Conservation (phyloP, 345 rosid species). For the Linum lewisii region DNA sequence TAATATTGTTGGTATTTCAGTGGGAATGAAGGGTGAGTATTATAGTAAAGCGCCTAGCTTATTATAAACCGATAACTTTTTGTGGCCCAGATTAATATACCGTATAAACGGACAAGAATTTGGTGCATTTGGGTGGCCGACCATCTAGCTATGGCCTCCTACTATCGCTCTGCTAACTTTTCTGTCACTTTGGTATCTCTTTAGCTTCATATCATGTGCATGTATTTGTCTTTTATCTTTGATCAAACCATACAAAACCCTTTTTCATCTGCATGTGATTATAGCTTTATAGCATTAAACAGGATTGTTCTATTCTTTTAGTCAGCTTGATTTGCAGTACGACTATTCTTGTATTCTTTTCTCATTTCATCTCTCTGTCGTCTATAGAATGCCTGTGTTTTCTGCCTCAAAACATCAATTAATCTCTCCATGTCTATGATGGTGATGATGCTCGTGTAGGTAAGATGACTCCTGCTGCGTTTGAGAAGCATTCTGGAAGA, state of each 20-base stretch:
- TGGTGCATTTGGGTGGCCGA: slow-evolving; percentile 6
- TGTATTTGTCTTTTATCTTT: not conserved
- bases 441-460: slow-evolving; percentile 35
- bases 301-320: not conserved
- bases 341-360: too few relatives aligned
- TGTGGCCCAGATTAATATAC: not conserved
- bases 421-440: slow-evolving; percentile 17
- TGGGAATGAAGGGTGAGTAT: not conserved
- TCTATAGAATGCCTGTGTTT: not conserved
- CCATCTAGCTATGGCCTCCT: slow-evolving; percentile 5
- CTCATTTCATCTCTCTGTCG: not conserved
- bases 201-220: not conserved
- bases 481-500: slow-evolving; percentile 99
- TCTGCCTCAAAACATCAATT: not conserved
- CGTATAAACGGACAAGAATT: slow-evolving; percentile 6
- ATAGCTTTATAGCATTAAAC: not conserved
- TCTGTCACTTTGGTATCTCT: slow-evolving; percentile 1
- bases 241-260: slow-evolving; percentile 4
- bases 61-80: slow-evolving; percentile 8
- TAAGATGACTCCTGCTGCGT: slow-evolving; percentile 92
- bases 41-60: not conserved
- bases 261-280: slow-evolving; percentile 16
- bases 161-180: slow-evolving; percentile 1
- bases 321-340: too few relatives aligned
- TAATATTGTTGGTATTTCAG: slow-evolving; percentile 10